Base-by-base conservation (phyloP, 345 rosid species). In the Populus ilicifolia region DNA sequence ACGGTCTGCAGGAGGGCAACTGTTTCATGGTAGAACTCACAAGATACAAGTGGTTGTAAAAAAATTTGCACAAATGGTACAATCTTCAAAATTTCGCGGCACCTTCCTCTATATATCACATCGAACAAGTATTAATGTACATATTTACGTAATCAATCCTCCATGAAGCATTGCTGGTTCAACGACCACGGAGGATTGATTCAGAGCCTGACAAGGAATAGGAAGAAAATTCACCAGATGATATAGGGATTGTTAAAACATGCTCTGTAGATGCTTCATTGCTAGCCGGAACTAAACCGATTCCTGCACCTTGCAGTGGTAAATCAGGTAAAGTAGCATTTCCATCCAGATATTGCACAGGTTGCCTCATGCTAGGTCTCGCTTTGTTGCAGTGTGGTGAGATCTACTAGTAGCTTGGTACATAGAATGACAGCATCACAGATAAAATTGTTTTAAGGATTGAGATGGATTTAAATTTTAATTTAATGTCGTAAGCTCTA, bases 161-260 rank as follows among this genome's bases (percentile, higher is more conserved):
- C 14, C 59, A 52, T 2, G 59, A 52, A 20, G 63, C 14, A 2
- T 9, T 8, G 63, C 16, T 59, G 5, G 70, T 39, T 86, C 70
- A 82, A 29, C 77, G 81, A 33, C 84, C 84, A 3, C 0, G 39
- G 41, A 81, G 81, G 73, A 77, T 70, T 2, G 85, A 82, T 25
- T 83, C 83, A 29, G 38, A 69, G 67, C 62, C 71, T 54, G 84
- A 77, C 18, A 67, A 64, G 12, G 85, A 73, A 65, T 39, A 21
- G 13, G 52, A 48, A n/a, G 83, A 74, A 48, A 23, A 23, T 18
- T 59, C 48, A 73, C 30, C 75, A 27, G 43, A 11, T 21, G 80
- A 38, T 39, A 69, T 44, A 21, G 68, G 67, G 41, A 64, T 61
- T 33, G 77, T 43, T 72, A 52, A 35, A 17, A 35, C 30, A 4